These are phyloP conservation scores for Drechmeria coniospora DNA, from an alignment of 2,329 filamentous ascomycete genomes.

Conservation along the genomic window DNA sequence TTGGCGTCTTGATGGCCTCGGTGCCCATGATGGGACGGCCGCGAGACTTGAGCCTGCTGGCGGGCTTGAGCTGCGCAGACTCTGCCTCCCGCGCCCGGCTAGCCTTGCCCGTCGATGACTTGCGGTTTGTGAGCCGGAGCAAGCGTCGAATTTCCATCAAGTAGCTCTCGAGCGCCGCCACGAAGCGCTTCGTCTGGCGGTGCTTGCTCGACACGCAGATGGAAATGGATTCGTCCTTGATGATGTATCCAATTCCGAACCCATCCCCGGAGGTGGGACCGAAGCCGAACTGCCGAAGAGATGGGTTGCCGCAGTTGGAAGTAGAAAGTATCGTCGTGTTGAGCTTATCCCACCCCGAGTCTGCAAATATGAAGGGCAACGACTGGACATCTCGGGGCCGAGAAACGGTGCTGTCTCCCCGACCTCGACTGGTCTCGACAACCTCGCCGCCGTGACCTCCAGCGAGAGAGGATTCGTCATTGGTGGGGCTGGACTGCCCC, in stretches of 20 bases:
- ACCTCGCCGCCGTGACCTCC: constrained; percentile 17
- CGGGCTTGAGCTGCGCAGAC: constrained; percentile 17
- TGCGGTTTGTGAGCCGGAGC: constrained; percentile 49
- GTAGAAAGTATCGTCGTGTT: constrained; percentile 92
- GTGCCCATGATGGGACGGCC: constrained; percentile 55
- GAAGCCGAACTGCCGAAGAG: constrained; percentile 88
- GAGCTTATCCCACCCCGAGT: constrained; percentile 83
- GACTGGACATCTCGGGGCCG: constrained; percentile 29
- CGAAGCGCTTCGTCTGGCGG: constrained; percentile 76
- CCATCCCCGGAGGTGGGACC: constrained; percentile 87
- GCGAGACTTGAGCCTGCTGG: constrained; percentile 48
- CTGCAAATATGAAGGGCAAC: constrained; percentile 71
- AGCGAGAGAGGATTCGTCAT: constrained; percentile 31
- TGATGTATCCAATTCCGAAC: constrained; percentile 97
- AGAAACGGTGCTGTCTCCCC: constrained; percentile 40
- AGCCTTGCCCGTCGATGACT: constrained; percentile 24
- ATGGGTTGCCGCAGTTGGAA: constrained; percentile 97
- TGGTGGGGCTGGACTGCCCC: constrained; percentile 51
- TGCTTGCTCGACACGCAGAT: constrained; percentile 93
- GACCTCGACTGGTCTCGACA: constrained; percentile 22
- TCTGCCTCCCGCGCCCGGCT: constrained; percentile 41
- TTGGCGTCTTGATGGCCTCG: constrained; percentile 26
- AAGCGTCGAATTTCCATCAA: constrained; percentile 80
- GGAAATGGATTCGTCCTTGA: constrained; percentile 64
- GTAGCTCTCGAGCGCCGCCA: constrained; percentile 82